Conservation (phyloP, 2,329 filamentous ascomycete genomes). For the Fusarium sp. region DNA sequence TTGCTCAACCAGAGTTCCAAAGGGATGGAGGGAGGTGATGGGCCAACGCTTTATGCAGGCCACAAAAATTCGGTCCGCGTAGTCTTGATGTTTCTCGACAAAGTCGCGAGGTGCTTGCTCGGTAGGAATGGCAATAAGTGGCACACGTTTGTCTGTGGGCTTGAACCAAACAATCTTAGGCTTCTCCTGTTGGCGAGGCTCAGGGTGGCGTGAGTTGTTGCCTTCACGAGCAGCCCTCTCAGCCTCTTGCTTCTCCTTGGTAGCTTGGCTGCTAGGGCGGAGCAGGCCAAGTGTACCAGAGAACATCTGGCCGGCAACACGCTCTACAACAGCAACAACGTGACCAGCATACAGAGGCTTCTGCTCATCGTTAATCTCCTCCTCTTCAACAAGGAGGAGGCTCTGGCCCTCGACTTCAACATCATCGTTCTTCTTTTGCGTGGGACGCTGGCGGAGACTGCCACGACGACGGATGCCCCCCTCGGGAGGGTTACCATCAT, state of each 20-base stretch:
- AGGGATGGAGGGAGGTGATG: constrained; percentile 98
- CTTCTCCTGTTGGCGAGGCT: constrained; percentile 87
- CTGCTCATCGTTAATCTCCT: constrained; percentile 98
- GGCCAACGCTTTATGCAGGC: constrained; percentile 99
- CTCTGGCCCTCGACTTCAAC: constrained; percentile 99
- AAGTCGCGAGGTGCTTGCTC: constrained; percentile 98
- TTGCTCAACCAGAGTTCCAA: constrained; percentile 96
- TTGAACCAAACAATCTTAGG: constrained; percentile 99
- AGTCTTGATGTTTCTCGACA: constrained; percentile 97
- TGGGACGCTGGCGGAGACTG: constrained; percentile 94
- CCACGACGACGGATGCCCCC: constrained; percentile 92
- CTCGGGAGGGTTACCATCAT: constrained; percentile 74
- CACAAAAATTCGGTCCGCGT: constrained; percentile 97
- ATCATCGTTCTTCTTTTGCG: constrained; percentile 99
- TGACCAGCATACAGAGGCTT: constrained; percentile 98
- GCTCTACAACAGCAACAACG: constrained; percentile 96
- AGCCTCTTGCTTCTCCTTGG: constrained; percentile 99
- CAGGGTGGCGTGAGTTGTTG: constrained; percentile 75
- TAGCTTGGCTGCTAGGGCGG: constrained; percentile 96
- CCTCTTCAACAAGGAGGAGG: constrained; percentile 94
- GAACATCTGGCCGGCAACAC: constrained; percentile 98
- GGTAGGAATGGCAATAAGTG: constrained; percentile 96
- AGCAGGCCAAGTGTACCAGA: constrained; percentile 94
- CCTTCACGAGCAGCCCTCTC: constrained; percentile 94
- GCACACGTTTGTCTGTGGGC: constrained; percentile 98